These are phyloP conservation scores for Coleophoma cylindrospora DNA, from an alignment of 2,329 filamentous ascomycete species.

Conservation along the genomic window DNA sequence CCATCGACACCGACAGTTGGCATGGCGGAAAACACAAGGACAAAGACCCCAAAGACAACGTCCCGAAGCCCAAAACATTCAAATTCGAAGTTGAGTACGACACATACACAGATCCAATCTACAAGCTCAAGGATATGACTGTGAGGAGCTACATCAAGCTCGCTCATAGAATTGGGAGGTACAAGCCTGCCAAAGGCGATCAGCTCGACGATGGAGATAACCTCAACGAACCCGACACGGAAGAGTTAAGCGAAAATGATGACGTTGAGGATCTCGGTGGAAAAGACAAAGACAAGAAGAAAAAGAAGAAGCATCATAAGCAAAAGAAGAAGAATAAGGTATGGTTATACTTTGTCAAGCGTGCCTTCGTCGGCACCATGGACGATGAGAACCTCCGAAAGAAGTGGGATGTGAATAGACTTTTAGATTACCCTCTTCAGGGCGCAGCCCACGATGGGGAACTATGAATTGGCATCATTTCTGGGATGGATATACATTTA, in stretches of 20 bases:
- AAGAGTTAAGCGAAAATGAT: slow-evolving; percentile 17
- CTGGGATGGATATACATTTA: background rate
- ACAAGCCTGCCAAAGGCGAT: slow-evolving; percentile 29
- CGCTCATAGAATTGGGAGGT: slow-evolving; percentile 70
- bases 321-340: slow-evolving; percentile 56
- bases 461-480: background rate
- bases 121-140: slow-evolving; percentile 76
- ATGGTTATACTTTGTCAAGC: slow-evolving; percentile 72
- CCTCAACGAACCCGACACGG: slow-evolving; percentile 20
- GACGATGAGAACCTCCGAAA: slow-evolving; percentile 55
- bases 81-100: slow-evolving; percentile 80
- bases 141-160: slow-evolving; percentile 76
- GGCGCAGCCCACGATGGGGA: background rate
- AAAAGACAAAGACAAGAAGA: slow-evolving; percentile 30
- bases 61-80: slow-evolving; percentile 60
- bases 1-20: slow-evolving; percentile 43
- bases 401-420: slow-evolving; percentile 2
- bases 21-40: slow-evolving; percentile 58
- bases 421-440: background rate
- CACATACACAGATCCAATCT: slow-evolving; percentile 71
- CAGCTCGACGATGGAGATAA: slow-evolving; percentile 17
- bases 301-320: slow-evolving; percentile 46
- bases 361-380: slow-evolving; percentile 76
- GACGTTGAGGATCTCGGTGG: slow-evolving; percentile 22
- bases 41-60: slow-evolving; percentile 47